Conservation (phyloP, 331 rosid species). For the Stylosanthes scabra region DNA sequence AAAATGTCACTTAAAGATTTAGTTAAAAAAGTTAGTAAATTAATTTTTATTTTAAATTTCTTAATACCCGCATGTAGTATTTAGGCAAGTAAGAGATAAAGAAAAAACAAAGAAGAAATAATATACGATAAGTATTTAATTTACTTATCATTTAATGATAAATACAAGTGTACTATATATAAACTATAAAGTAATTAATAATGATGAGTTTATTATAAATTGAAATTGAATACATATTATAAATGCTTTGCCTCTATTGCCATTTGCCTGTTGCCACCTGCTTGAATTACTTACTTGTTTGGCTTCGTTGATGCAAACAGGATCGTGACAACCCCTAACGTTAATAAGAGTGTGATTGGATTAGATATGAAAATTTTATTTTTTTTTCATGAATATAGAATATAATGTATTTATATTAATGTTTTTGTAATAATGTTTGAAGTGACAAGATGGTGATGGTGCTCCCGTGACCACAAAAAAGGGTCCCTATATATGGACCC, state of each 20-base stretch:
- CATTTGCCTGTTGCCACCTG: not conserved
- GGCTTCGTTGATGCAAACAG: not conserved
- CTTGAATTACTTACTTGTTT: not conserved
- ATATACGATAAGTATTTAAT: too few relatives aligned
- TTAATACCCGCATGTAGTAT: too few relatives aligned
- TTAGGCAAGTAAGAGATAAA: too few relatives aligned
- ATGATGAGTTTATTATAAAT: too few relatives aligned
- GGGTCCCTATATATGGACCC: conserved; percentile 18
- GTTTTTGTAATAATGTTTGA: not conserved
- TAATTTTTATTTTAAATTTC: too few relatives aligned
- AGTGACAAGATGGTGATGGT: conserved; percentile 12
- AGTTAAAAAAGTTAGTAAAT: too few relatives aligned
- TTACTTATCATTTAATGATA: too few relatives aligned
- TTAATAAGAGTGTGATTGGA: not conserved
- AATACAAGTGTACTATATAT: too few relatives aligned
- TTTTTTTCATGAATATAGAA: not conserved
- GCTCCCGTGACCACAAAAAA: conserved; percentile 19
- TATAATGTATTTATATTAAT: not conserved
- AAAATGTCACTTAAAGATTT: too few relatives aligned
- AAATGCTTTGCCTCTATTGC: not conserved
- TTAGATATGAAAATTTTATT: not conserved
- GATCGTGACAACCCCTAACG: not conserved
- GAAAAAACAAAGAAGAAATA: too few relatives aligned
- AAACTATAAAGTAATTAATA: too few relatives aligned
- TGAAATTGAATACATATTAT: too few relatives aligned